Percentiles rank a stretch among this genome's conserved stretches.
phyloP scores from a whole-genome alignment of 2,329 filamentous ascomycete genomes.

The Pseudohalonectria lignicola region DNA sequence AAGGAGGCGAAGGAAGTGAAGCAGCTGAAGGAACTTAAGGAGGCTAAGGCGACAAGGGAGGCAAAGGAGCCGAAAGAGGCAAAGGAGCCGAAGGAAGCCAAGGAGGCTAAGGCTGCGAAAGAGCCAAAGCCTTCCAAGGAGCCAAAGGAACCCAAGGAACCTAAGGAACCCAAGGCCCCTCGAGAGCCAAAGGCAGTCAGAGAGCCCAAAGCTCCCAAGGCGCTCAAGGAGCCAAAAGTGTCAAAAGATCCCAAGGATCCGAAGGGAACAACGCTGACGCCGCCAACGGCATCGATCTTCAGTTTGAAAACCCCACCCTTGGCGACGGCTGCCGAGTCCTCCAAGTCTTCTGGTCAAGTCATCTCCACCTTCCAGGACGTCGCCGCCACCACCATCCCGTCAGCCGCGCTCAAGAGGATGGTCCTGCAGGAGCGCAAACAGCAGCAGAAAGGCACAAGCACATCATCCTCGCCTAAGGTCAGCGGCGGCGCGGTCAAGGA shows the following conservation, averaged over 20 bases:
- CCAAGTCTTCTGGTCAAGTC: conserved; percentile 5
- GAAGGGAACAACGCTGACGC: neutral
- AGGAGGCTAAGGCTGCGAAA: conserved; percentile 7
- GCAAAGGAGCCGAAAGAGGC: neutral
- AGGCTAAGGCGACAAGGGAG: conserved; percentile 5
- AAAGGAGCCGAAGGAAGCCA: conserved; percentile 2
- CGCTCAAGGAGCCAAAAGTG: neutral
- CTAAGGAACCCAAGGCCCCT: conserved; percentile 1
- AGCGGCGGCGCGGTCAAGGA: conserved; percentile 32
- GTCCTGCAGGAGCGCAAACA: conserved; percentile 33
- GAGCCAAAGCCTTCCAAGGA: neutral
- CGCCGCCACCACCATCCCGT: conserved; percentile 5
- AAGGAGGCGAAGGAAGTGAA: conserved; percentile 3
- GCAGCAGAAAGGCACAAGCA: conserved; percentile 22
- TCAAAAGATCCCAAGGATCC: no score
- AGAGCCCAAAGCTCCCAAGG: neutral
- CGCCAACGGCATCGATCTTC: neutral
- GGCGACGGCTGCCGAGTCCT: neutral
- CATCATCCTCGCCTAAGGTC: conserved; percentile 37
- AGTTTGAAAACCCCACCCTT: no score
- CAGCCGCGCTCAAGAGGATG: conserved; percentile 27
- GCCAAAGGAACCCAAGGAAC: conserved; percentile 5
- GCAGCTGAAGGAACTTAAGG: conserved; percentile 6
- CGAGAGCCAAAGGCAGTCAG: no score
- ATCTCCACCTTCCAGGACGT: conserved; percentile 15